phyloP scores from a whole-genome alignment of 352 stramenopile species.

The Phytopythium kandeliae region DNA sequence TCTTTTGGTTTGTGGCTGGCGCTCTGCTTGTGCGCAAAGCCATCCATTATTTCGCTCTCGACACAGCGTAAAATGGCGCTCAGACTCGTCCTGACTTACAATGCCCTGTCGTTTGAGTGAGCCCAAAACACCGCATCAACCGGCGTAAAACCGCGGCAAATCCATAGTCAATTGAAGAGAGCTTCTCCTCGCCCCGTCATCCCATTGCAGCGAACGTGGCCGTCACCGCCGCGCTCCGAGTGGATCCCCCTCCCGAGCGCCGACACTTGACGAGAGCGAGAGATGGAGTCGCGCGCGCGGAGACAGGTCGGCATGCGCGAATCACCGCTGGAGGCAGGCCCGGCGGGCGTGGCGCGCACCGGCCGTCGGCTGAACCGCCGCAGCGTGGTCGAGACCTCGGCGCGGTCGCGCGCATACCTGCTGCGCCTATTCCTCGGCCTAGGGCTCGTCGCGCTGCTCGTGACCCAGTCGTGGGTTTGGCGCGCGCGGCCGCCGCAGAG shows the following conservation, averaged over 20 bases:
- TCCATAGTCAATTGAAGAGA: too few relatives aligned
- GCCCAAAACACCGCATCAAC: too few relatives aligned
- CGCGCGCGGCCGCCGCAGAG: constrained; percentile 14
- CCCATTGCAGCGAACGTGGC: background rate
- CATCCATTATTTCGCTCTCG: too few relatives aligned
- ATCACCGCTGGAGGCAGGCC: constrained; percentile 11
- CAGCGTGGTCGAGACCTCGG: background rate
- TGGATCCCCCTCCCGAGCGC: background rate
- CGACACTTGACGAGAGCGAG: background rate
- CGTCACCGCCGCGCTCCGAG: background rate
- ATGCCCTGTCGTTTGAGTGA: too few relatives aligned
- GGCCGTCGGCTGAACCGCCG: background rate
- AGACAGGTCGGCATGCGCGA: constrained; percentile 23
- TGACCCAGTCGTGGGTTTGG: constrained; percentile 42
- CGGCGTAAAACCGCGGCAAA: too few relatives aligned
- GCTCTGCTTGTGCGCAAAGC: too few relatives aligned
- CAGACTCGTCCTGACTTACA: too few relatives aligned
- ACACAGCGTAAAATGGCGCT: too few relatives aligned
- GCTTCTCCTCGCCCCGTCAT: too few relatives aligned
- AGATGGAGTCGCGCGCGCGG: constrained; percentile 44
- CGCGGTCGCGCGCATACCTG: constrained; percentile 24
- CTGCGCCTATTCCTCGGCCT: constrained; percentile 37
- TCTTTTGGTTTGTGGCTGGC: too few relatives aligned
- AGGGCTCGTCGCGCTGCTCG: constrained; percentile 30
- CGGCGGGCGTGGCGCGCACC: constrained; percentile 3